Evolutionary conservation across 345 rosid genomes (phyloP), one percentile per base, ranked within the genome.

Genomic region (Geranium rotundifolium): DNA sequence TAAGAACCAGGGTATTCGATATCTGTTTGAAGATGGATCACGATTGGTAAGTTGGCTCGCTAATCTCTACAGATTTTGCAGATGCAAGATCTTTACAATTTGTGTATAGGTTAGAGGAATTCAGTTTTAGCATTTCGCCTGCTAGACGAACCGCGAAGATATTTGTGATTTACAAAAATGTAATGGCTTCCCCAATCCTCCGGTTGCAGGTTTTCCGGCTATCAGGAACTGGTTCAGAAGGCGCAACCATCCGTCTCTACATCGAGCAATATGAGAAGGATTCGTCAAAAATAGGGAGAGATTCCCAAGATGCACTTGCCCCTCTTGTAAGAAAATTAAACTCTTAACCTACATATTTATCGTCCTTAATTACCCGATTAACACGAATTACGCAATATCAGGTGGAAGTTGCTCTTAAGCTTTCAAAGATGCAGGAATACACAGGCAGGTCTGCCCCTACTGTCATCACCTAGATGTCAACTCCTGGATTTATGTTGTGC

Each of bases 221-320:
- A 49, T 95, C 97, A 0, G 99, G 99, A 77, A 90, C 97, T 14
- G 99, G 99, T 34, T 95, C 99, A 34, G 97, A 82, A 79, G 99
- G 99, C 68, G 99, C 96, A 68, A 90, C 99, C 5, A 88, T 95
- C 82, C 79, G 97, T 15, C 93, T 95, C 29, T 95, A 95, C 78
- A 88, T 95, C 37, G 99, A 95, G 75, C 97, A 90, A 68, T 95
- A 90, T 27, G 96, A 90, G 82, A 90, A 90, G 79, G 93, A 95
- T 81, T 67, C 97, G 56, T 84, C 90, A 7, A 88, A 90, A 81
- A 90, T 41, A 19, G 96, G 97, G 19, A 79, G 99, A 75, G 96
- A 85, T 34, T 88, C 99, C 18, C 83, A 81, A 54, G 99, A 85
- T 59, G 97, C 97, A 19, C 80, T 95, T 67, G 83, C 86, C 77